These are phyloP conservation scores for Torrubiella hemipterigena DNA, from an alignment of 2,329 filamentous ascomycete species.

Conservation along the genomic window DNA sequence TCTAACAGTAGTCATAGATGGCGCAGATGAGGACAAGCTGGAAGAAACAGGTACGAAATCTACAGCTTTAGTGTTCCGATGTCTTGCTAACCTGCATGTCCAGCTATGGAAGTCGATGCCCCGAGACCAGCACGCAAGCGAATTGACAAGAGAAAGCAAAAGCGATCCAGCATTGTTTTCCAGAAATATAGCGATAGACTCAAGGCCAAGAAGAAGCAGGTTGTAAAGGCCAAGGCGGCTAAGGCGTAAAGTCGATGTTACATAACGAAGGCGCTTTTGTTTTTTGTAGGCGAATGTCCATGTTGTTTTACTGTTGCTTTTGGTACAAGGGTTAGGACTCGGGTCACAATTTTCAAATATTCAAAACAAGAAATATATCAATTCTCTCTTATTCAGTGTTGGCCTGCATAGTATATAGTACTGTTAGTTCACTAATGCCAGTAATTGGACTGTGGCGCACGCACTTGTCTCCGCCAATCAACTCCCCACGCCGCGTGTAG, in stretches of 20 bases:
- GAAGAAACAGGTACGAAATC: constrained; percentile 13
- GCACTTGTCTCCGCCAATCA: no score
- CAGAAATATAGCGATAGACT: constrained; percentile 42
- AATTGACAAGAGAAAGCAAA: constrained; percentile 44
- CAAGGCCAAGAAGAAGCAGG: constrained; percentile 32
- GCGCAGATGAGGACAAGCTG: constrained; percentile 14
- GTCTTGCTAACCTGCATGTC: constrained; percentile 5
- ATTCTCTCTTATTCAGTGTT: no score
- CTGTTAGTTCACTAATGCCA: no score
- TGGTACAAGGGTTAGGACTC: no score
- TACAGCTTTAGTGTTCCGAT: constrained; percentile 12
- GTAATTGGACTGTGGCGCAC: no score
- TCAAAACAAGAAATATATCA: no score
- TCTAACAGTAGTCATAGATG: constrained; percentile 12
- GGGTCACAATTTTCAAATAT: no score
- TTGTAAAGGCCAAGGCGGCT: constrained; percentile 6
- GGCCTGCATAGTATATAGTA: no score
- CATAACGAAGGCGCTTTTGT: not conserved
- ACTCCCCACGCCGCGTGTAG: no score
- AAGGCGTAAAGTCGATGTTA: no score
- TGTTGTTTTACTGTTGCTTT: not conserved
- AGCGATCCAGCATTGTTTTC: constrained; percentile 48
- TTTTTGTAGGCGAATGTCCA: constrained; percentile 1
- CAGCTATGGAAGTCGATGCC: constrained; percentile 47
- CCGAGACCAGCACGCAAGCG: constrained; percentile 32